Evolutionary conservation across 768 basidiomycete species (phyloP), one percentile per base, ranked within the genome.

Genomic region (Trametes meyenii): DNA sequence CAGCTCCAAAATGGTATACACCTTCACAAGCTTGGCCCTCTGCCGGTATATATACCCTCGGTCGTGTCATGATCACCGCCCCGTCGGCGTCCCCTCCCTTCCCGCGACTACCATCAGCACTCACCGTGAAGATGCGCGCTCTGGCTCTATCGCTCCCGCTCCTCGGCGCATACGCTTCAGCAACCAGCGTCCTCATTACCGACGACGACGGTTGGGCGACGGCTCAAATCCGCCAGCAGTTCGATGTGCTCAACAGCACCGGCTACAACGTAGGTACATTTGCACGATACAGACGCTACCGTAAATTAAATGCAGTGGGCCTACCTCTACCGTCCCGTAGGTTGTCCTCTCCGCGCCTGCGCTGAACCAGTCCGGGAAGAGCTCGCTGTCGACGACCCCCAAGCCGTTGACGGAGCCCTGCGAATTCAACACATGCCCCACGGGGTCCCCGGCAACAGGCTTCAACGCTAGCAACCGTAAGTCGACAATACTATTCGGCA

Each of bases 161-260:
- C 10, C 29, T 61, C 10, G 42, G 16, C 24, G 21, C 50, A 17
- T 50, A 44, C 24, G 43, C 36, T 5, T 7, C 42, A 5, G 61
- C 55, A 33, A 56, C 43, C 13, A 71, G 69, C 35, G 62, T 74
- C 45, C 39, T 74, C 43, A 54, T 72, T 19, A 65, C 69, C 19
- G 70, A 74, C 50, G 73, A 74, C 56, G 74, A 75, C 51, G 74
- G 74, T 11, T 75, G 74, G 74, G 74, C 73, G 16, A 66, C 62
- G 3, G 71, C 72, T 0, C 68, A 70, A 48, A 71, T 74, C 33
- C 73, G 73, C 43, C 71, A 71, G 14, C 70, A 73, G 50, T 66
- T 68, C 55, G 58, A 70, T 21, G 68, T 66, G 5, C 61, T 75
- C 21, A 62, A 51, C 10, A 57, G 50, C 12, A 67, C 69, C 2